Evolutionary conservation across 2,329 filamentous ascomycete species (phyloP), one percentile per base, ranked within the genome.

Genomic region (Akanthomyces dipterigenus): DNA sequence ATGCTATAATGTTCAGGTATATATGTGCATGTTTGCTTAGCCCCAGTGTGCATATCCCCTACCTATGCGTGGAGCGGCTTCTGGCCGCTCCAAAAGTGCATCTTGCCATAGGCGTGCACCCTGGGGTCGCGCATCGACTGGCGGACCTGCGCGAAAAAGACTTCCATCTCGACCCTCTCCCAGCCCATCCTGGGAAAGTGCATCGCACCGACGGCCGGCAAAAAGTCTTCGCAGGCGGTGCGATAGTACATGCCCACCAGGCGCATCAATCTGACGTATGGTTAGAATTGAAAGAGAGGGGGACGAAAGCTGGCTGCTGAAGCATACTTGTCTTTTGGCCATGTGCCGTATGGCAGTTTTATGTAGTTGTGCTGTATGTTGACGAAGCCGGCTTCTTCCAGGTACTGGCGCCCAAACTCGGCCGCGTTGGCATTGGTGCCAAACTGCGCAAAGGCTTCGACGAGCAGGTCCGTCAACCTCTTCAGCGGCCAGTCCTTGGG

Each of bases 261-360:
- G 5, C 74, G 69, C 72, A 73, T 75, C 0, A 70, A 64, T 55
- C 75, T 77, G 54, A 2, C n/a, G 26, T 12, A 5, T 26, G 3
- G 22, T 57, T 36, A 50, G 50, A 12, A 31, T 9, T 43, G 31
- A 6, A 34, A 9, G 11, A 34, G 7, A 34, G 8, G 31, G 31
- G 11, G 31, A 31, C 31, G 8, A n/a, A n/a, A 11, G n/a, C n/a
- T 18, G 18, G 18, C 16, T 8, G 18, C 9, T 8, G 38, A 20
- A 24, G 71, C 64, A 62, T 70, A 75, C 51, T 74, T 72, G 59
- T 82, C 76, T 22, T 73, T 76, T 0, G 80, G 75, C 80, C 80
- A 82, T 1, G 70, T 72, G 24, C 76, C 77, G 11, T 78, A 73
- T 0, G 80, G 79, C 1, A 81, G 67, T 64, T 79, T 77, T 61